Evolutionary conservation across 441 rosid genomes (phyloP), one percentile per base, ranked within the genome.

Genomic region (Omphalea diandra): DNA sequence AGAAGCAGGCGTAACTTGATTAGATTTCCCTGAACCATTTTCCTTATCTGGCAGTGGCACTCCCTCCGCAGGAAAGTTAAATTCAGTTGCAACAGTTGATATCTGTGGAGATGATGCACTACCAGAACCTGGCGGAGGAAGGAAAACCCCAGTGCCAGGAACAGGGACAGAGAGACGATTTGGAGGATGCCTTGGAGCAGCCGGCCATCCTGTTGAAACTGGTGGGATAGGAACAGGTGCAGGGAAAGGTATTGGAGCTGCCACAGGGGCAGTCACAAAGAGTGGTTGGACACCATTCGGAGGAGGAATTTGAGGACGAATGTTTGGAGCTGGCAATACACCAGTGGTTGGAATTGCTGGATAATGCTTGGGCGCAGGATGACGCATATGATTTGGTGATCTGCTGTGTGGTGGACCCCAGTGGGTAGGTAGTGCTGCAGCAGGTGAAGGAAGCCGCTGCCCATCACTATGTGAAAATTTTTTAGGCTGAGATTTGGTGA

Each of bases 81-180:
- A 9, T 52, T 77, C 84, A 9, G 73, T 26, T 27, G 80, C 72
- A 69, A 64, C 47, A 9, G 71, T 32, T 15, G 79, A 56, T 29
- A 67, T 40, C 70, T 76, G 83, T 11, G 83, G 76, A 52, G 88
- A 69, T 41, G 82, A 59, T 36, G 81, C 79, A 66, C 68, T 74
- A n/a, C 85, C 88, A 3, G 86, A 76, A 66, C 89, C 87, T 2
- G 79, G 65, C 5, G 81, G 74, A 82, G 99, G 99, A 73, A 95
- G 91, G 86, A 92, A 95, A 63, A 95, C 99, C 61, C 99, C 97
- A 0, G 99, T 95, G 18, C 98, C 99, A 20, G 94, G 82, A 32
- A 50, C 69, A 24, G 67, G 89, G 59, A 81, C 75, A 57, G 86
- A 86, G 68, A 83, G 79, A 43, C 89, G 87, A 55, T 87, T 85